Percentiles rank a stretch among this genome's conserved stretches.
Conservation (phyloP, 2,329 filamentous ascomycete genomes). For the Clarireedia hainanense region DNA sequence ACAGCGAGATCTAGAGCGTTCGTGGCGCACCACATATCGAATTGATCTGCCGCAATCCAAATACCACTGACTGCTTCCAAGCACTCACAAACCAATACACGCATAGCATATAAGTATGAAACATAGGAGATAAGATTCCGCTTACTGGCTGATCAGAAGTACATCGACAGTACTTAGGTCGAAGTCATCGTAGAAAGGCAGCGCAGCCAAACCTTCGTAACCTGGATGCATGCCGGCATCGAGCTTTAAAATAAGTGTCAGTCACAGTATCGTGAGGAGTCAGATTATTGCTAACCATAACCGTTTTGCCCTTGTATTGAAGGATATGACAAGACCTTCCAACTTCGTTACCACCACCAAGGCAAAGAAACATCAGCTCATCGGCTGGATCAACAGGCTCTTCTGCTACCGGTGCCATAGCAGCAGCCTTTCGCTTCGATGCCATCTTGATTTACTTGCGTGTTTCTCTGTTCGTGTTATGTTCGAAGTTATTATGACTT, state of each 20-base stretch:
- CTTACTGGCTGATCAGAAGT: slow-evolving; percentile 98
- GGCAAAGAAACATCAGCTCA: slow-evolving; percentile 86
- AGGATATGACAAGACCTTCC: slow-evolving; percentile 96
- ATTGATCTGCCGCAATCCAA: neutral
- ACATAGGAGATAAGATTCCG: slow-evolving; percentile 28
- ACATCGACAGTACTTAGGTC: slow-evolving; percentile 96
- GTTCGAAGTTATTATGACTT: neutral
- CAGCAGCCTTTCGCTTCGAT: slow-evolving; percentile 82
- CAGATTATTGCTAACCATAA: slow-evolving; percentile 63
- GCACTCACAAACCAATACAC: slow-evolving; percentile 1
- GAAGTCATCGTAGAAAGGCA: slow-evolving; percentile 98
- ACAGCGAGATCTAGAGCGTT: neutral
- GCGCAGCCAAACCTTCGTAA: slow-evolving; percentile 84
- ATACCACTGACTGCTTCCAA: neutral
- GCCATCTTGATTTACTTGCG: slow-evolving; percentile 53
- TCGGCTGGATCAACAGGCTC: slow-evolving; percentile 90
- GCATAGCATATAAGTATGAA: neutral
- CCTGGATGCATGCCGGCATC: slow-evolving; percentile 96
- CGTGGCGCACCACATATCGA: slow-evolving; percentile 1
- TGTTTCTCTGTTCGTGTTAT: neutral
- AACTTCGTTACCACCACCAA: slow-evolving; percentile 95
- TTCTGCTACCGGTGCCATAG: slow-evolving; percentile 62
- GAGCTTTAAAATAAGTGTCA: slow-evolving; percentile 47
- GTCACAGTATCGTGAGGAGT: neutral
- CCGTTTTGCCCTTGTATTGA: slow-evolving; percentile 98